Base-by-base conservation (phyloP, 2,329 filamentous ascomycete genomes). In the Camptophora hylomeconis region DNA sequence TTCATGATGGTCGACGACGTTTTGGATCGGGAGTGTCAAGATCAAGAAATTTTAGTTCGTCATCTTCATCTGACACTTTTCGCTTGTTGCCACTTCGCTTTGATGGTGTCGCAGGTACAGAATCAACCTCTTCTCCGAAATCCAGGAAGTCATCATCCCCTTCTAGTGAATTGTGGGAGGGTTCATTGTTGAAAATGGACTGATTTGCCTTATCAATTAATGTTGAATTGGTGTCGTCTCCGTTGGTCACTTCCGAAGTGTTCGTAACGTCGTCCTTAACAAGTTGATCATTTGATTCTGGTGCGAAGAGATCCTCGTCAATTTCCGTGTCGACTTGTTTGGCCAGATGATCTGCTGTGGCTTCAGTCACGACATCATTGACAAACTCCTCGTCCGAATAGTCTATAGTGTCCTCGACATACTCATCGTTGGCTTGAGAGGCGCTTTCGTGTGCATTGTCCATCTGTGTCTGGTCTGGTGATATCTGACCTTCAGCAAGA, bases 21-120 rank as follows among this genome's bases (percentile, higher is more conserved):
- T 45, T 45, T n/a, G 38, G 28, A 7, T 42, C 35, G 7, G 42
- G 42, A 3, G 39, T 44, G 19, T 39, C 36, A 12, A 40, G 22
- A 16, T 41, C 38, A 5, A 45, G 28, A 9, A 34, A 28, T 14
- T 34, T 19, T 20, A 41, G 17, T 11, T 42, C 40, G 19, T 45
- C 42, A 21, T 45, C 38, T 10, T 41, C 42, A 12, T 41, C 38
- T 12, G 30, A 34, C 14, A 31, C 35, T 20, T 45, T 45, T 23
- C 42, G 40, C 30, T 45, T 45, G n/a, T 27, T 24, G 7, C 28
- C 29, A n/a, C 26, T 31, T 17, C 8, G 16, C 16, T 38, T 37
- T 17, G 29, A 30, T 3, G 40, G 36, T n/a, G 38, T 41, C 8
- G 31, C 15, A 17, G 36, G 36, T 20, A 27, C n/a, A 13, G 30